A percentile compares a stretch with the other conserved stretches of the same genome.
phyloP scores from a whole-genome alignment of 2,329 filamentous ascomycete genomes.

The Ascocoryne sarcoides region DNA sequence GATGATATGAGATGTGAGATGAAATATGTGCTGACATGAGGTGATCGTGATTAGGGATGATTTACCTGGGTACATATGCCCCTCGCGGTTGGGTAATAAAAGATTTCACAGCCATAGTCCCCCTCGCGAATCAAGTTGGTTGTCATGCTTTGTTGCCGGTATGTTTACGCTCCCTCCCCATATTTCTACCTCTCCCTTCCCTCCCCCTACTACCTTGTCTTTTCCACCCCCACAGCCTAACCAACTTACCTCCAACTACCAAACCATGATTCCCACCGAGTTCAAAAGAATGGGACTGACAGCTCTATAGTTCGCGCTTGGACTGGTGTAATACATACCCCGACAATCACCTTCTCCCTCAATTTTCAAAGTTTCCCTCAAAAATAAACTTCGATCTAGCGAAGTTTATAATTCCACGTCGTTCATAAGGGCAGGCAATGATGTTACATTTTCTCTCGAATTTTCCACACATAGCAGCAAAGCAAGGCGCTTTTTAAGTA shows the following conservation, averaged over 20 bases:
- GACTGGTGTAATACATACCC: conserved; percentile 11
- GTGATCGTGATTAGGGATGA: conserved; percentile 13
- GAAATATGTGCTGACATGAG: too few relatives aligned
- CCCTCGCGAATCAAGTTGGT: conserved; percentile 35
- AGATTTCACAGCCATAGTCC: conserved; percentile 50
- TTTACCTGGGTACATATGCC: conserved; percentile 21
- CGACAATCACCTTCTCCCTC: too few relatives aligned
- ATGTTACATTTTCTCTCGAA: not conserved
- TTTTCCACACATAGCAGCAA: not conserved
- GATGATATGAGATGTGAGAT: too few relatives aligned
- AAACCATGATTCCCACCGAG: too few relatives aligned
- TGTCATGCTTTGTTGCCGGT: conserved; percentile 16
- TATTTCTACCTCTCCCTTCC: not conserved
- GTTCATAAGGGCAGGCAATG: not conserved
- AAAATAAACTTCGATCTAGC: not conserved
- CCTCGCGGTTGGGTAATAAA: conserved; percentile 44
- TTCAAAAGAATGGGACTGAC: conserved; percentile 1
- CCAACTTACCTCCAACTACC: too few relatives aligned
- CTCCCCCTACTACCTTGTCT: not conserved
- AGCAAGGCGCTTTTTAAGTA: not conserved
- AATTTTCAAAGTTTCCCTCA: not conserved
- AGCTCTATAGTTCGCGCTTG: conserved; percentile 8
- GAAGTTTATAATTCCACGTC: not conserved
- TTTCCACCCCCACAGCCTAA: too few relatives aligned
- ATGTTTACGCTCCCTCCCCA: not conserved